Evolutionary conservation across 1,139 yeast genomes (phyloP), one percentile per base, ranked within the genome.

Genomic region (Saccharomyces pastorianus): DNA sequence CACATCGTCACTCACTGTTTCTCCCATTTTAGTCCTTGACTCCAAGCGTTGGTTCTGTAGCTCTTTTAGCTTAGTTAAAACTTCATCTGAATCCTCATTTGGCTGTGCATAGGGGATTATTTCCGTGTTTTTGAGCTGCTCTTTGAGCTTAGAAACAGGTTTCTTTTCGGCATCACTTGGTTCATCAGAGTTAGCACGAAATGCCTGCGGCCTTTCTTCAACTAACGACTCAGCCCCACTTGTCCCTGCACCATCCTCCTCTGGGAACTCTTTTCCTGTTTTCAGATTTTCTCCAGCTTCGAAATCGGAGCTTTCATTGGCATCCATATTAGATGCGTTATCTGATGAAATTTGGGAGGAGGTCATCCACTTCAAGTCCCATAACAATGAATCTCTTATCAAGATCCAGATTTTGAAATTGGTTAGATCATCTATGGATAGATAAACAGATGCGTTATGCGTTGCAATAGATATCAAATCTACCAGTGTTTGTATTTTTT

Each of bases 401-500:
- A 68, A 50, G n/a, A 66, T 56, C 72, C 72, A 69, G 6, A 60
- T 50, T 49, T 69, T 69, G 46, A 64, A 63, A 51, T 66, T 64
- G 13, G 65, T 59, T 20, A 65, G 47, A 51, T 69, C 72, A 27
- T 63, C 66, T 26, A 69, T 63, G 48, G 58, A 60, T 2, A 63
- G 57, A 56, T 68, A 68, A 1, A 65, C 67, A n/a, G 62, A 60
- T 0, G 71, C 70, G 55, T 69, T 69, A 48, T 67, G 70, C 46
- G 61, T 62, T 49, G 70, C 66, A 6, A 64, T 62, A 4, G 64
- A 56, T n/a, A 65, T 59, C 20, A 69, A 54, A 47, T 66, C 66
- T 26, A 67, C 53, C 31, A 64, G 47, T 9, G 61, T 47, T 23
- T 63, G 59, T 25, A 62, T 56, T 48, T 56, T 58, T 20, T 59